Evolutionary conservation across 768 basidiomycete genomes (phyloP).

Genomic region (Russula vinacea): DNA sequence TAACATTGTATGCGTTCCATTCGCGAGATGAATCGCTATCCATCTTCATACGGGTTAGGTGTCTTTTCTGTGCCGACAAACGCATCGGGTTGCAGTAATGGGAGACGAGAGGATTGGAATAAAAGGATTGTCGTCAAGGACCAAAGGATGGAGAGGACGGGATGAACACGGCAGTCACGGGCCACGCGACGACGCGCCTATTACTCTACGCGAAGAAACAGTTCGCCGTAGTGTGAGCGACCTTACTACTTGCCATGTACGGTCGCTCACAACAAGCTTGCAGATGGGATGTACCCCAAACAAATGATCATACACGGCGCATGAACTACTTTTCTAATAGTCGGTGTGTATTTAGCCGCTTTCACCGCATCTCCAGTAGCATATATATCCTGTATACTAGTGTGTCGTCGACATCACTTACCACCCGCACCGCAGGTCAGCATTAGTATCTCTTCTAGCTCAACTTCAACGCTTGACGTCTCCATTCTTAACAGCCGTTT

Average conservation of each 20-base stretch:
- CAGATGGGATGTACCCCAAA: neutral
- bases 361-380: neutral
- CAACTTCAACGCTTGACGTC: neutral
- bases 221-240: neutral
- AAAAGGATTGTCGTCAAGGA: too few relatives aligned
- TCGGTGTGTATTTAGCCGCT: neutral
- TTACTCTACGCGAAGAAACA: neutral
- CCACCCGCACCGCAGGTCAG: neutral
- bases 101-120: too few relatives aligned
- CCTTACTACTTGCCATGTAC: neutral
- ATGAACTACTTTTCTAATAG: neutral
- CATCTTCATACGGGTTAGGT: too few relatives aligned
- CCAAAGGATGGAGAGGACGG: too few relatives aligned
- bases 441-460: neutral
- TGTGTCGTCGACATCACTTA: neutral
- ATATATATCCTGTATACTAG: conserved; percentile 1
- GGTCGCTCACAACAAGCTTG: neutral
- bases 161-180: too few relatives aligned
- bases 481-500: neutral
- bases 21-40: too few relatives aligned
- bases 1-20: too few relatives aligned
- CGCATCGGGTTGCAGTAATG: too few relatives aligned
- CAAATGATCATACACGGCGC: neutral
- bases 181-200: conserved; percentile 16
- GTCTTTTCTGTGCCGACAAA: too few relatives aligned